Evolutionary conservation across 179 eudicot species (phyloP).

Genomic region (Corrigiola litoralis): DNA sequence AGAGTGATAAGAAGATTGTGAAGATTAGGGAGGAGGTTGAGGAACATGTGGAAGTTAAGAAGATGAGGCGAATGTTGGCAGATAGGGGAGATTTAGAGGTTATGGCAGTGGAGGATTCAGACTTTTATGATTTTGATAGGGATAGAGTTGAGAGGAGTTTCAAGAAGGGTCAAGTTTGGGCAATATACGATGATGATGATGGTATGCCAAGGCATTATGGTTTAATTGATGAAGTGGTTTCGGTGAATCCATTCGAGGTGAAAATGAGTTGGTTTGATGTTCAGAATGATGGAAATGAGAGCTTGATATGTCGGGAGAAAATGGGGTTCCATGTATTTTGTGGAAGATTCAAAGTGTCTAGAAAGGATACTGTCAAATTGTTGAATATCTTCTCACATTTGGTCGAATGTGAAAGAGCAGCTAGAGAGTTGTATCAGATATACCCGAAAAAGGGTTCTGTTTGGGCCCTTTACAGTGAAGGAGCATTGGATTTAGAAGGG

Average conservation of each 20-base stretch:
- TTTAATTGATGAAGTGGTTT: slow-evolving; percentile 63
- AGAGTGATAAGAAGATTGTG: slow-evolving; percentile 11
- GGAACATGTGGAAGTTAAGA: slow-evolving; percentile 15
- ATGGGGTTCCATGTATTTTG: slow-evolving; percentile 55
- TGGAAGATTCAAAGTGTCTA: slow-evolving; percentile 64
- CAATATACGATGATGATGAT: slow-evolving; percentile 80
- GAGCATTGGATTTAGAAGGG: slow-evolving; percentile 29
- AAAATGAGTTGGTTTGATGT: slow-evolving; percentile 67
- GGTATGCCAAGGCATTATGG: slow-evolving; percentile 95
- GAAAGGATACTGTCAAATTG: slow-evolving; percentile 34
- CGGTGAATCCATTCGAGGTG: slow-evolving; percentile 64
- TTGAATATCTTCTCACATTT: slow-evolving; percentile 73
- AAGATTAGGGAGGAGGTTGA: slow-evolving; percentile 17
- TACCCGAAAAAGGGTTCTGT: slow-evolving; percentile 83
- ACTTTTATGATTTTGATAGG: slow-evolving; percentile 75
- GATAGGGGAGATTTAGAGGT: slow-evolving; percentile 44
- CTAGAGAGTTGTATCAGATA: slow-evolving; percentile 62
- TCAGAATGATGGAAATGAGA: slow-evolving; percentile 43
- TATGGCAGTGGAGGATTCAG: slow-evolving; percentile 75
- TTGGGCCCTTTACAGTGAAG: slow-evolving; percentile 68
- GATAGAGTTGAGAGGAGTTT: slow-evolving; percentile 76
- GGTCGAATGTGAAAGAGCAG: slow-evolving; percentile 72
- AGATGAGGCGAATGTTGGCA: slow-evolving; percentile 1
- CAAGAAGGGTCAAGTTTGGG: slow-evolving; percentile 86
- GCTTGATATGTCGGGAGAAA: slow-evolving; percentile 38